A percentile compares a stretch with the other conserved stretches of the same genome.
Conservation (phyloP, 768 basidiomycete species). For the Symmetrospora coprosmae region DNA sequence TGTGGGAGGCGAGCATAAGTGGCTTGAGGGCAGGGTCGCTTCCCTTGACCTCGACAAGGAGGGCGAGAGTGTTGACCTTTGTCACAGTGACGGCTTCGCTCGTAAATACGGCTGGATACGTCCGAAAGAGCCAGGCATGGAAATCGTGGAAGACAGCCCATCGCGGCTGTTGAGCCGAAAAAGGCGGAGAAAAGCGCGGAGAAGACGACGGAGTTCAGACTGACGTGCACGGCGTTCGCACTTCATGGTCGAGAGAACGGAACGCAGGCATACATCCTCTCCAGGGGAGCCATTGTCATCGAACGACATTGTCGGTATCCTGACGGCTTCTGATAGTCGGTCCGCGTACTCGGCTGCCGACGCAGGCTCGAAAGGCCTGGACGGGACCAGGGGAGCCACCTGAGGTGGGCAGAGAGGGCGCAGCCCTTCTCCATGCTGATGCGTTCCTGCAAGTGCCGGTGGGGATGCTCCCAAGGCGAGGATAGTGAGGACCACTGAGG, state of each 20-base stretch:
- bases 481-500: no score
- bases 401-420: no score
- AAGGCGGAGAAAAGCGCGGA: no score
- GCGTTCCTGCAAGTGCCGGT: no score
- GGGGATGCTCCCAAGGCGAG: no score
- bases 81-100: background rate
- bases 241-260: background rate
- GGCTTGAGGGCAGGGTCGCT: slow-evolving; percentile 6
- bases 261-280: background rate
- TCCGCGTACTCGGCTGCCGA: background rate
- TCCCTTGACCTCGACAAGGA: background rate
- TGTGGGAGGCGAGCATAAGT: background rate
- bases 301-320: slow-evolving; percentile 11
- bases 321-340: background rate
- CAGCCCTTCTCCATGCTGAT: no score
- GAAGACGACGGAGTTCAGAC: no score
- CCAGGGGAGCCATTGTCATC: slow-evolving; percentile 17
- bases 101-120: background rate
- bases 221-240: background rate
- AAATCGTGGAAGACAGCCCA: slow-evolving; percentile 2
- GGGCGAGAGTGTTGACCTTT: slow-evolving; percentile 5
- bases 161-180: background rate
- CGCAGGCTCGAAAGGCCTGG: no score
- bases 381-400: no score
- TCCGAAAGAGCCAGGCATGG: background rate